Evolutionary conservation across 192 early-diverging fungal species (phyloP).

Genomic region (Phlyctochytrium arcticum): DNA sequence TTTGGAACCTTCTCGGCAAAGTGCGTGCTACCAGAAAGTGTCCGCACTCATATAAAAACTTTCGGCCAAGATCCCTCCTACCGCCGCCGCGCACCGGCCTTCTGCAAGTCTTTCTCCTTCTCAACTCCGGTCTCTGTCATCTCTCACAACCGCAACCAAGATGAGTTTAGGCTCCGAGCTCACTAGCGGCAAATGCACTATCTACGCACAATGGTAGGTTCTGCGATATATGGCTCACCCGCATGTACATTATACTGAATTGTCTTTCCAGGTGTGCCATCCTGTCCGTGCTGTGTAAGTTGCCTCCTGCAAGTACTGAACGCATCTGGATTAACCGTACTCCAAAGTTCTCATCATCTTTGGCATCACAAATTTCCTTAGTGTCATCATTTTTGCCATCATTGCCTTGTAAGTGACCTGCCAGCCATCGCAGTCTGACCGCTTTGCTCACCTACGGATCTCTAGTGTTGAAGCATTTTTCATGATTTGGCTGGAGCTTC

Average conservation of each 20-base stretch:
- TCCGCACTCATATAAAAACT: no score
- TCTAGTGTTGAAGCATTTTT: conserved; percentile 26
- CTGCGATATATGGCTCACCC: neutral
- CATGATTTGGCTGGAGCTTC: conserved; percentile 40
- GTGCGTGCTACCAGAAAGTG: no score
- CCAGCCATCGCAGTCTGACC: neutral
- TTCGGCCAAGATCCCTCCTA: no score
- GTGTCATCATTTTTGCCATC: conserved; percentile 28
- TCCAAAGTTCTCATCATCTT: conserved; percentile 30
- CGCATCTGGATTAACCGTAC: neutral
- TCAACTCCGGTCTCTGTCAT: no score
- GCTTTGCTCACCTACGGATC: neutral
- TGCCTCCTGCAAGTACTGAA: neutral
- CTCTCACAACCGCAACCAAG: neutral
- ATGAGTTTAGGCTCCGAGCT: conserved; percentile 24
- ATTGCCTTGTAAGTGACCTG: conserved; percentile 9
- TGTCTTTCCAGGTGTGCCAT: conserved; percentile 21
- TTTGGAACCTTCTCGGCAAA: no score
- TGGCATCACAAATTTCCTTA: conserved; percentile 24
- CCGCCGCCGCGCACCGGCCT: no score
- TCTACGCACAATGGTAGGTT: conserved; percentile 33
- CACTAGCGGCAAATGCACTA: conserved; percentile 27
- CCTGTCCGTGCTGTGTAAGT: conserved; percentile 27
- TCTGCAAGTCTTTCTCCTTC: no score
- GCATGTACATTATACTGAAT: neutral